These are phyloP conservation scores for Tubosaeta brunneosetosa DNA, from an alignment of 768 basidiomycete species.

Conservation along the genomic window DNA sequence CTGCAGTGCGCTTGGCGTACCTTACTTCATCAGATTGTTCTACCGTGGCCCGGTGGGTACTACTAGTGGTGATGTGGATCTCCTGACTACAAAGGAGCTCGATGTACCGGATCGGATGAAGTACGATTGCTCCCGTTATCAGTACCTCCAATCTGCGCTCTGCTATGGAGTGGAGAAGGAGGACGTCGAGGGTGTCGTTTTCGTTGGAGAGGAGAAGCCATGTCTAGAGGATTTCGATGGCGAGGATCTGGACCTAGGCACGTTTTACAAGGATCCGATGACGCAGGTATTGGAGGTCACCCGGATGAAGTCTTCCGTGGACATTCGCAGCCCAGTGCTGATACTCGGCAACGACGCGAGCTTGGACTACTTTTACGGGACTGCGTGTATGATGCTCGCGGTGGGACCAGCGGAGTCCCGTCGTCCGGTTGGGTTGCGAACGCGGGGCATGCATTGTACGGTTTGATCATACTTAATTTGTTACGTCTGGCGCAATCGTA, in stretches of 20 bases:
- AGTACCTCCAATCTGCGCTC: not conserved
- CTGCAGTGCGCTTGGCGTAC: constrained; percentile 4
- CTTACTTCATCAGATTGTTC: constrained; percentile 2
- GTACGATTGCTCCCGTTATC: fast-evolving
- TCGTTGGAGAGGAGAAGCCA: not conserved
- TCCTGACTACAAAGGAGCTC: not conserved
- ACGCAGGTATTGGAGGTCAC: constrained; percentile 10
- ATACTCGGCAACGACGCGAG: constrained; percentile 1
- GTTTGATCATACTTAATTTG: no score
- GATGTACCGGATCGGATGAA: not conserved
- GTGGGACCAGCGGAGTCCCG: constrained; percentile 3
- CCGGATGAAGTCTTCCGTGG: constrained; percentile 7
- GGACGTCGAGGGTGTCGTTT: constrained; percentile 2
- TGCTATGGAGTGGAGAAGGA: not conserved
- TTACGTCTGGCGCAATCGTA: no score
- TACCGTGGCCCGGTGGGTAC: not conserved
- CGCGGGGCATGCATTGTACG: no score
- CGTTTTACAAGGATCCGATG: constrained; percentile 1
- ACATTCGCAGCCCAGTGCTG: not conserved
- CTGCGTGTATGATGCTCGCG: constrained; percentile 11
- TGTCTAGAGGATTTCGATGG: not conserved
- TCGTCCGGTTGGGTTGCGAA: not conserved
- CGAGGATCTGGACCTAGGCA: not conserved
- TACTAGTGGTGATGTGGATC: not conserved
- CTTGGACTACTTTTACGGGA: constrained; percentile 10